Percentiles rank a stretch among this genome's conserved stretches.
phyloP scores from a whole-genome alignment of 352 stramenopile species.

The Elongisporangium prolatum region DNA sequence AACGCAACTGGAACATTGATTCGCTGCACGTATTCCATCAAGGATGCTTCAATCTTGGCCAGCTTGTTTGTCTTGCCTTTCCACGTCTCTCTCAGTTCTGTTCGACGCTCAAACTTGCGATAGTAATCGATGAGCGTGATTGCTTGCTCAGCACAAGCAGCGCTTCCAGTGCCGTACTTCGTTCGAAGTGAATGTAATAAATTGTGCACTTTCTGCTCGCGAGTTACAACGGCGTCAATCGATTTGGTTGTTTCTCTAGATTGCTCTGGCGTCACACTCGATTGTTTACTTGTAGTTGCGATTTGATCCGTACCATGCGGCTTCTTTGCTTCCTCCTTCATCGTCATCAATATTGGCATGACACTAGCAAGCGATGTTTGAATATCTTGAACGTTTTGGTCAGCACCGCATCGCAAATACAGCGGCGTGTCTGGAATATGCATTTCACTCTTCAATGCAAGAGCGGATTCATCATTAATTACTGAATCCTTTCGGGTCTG shows the following conservation, averaged over 20 bases:
- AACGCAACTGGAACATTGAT: slow-evolving; percentile 51
- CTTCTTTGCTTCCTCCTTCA: background rate
- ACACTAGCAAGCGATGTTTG: background rate
- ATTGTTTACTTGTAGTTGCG: background rate
- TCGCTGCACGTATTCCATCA: slow-evolving; percentile 61
- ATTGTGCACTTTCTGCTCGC: slow-evolving; percentile 10
- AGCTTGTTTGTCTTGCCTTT: slow-evolving; percentile 59
- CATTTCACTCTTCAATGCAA: background rate
- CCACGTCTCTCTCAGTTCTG: slow-evolving; percentile 65
- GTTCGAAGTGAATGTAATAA: slow-evolving; percentile 39
- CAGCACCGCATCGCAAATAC: background rate
- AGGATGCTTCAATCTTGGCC: slow-evolving; percentile 69
- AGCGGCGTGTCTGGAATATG: background rate
- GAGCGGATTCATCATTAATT: background rate
- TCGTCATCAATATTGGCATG: background rate
- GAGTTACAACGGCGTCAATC: background rate
- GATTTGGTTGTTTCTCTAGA: background rate
- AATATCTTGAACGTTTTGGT: background rate
- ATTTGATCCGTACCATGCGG: background rate
- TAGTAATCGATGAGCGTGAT: slow-evolving; percentile 85
- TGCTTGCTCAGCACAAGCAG: slow-evolving; percentile 65
- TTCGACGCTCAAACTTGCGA: slow-evolving; percentile 68
- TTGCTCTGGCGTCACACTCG: background rate
- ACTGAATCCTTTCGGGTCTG: background rate
- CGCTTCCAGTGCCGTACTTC: slow-evolving; percentile 55